Evolutionary conservation across 208 protist species (phyloP).

Genomic region (Acanthamoeba lenticulata): DNA sequence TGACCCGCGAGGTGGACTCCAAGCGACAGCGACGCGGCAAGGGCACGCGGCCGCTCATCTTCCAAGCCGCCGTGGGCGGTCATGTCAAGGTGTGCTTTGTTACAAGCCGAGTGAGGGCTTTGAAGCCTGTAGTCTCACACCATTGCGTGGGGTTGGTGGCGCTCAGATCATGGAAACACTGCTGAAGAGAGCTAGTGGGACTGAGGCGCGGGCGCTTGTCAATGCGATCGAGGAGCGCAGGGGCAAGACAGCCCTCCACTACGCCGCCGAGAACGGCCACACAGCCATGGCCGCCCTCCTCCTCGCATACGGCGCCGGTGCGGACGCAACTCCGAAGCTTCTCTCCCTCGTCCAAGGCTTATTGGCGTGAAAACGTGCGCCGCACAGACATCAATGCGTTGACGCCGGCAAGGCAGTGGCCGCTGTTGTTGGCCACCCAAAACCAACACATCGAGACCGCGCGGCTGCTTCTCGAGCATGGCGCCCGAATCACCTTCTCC

Average conservation of each 20-base stretch:
- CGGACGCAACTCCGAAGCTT: too few relatives aligned
- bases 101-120: too few relatives aligned
- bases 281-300: not conserved
- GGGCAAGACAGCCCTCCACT: constrained; percentile 16
- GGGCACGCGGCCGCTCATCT: not conserved
- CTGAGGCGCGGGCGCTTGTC: not conserved
- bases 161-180: not conserved
- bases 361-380: not conserved
- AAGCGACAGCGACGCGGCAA: not conserved
- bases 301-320: not conserved
- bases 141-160: not conserved
- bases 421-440: not conserved
- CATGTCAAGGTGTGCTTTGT: not conserved
- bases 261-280: not conserved
- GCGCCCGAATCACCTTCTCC: not conserved
- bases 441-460: not conserved
- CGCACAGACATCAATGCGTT: not conserved
- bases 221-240: not conserved
- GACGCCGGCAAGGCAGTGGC: not conserved
- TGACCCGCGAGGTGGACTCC: not conserved
- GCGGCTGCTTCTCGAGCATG: not conserved
- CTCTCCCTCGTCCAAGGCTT: not conserved
- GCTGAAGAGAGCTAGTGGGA: not conserved
- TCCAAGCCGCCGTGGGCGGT: not conserved
- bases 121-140: not conserved